Base-by-base conservation (phyloP, 2,329 filamentous ascomycete species). In the Trichoderma asperellum region DNA sequence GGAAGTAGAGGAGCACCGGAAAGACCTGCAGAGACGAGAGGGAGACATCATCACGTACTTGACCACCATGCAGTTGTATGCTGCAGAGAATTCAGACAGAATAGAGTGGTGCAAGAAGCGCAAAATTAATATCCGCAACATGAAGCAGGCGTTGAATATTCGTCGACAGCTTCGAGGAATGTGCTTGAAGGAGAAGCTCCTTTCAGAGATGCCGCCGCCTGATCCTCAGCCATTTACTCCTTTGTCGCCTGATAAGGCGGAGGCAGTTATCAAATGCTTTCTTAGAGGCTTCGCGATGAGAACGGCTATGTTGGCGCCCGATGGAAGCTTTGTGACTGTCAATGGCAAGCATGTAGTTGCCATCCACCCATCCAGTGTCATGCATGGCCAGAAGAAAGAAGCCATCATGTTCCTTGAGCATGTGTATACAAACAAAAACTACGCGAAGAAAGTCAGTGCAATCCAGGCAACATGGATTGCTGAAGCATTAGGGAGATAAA, bases 381-480 rank as follows among this genome's bases (percentile, higher is more conserved):
- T 91, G 59, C 87, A 89, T 71, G 88, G 88, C 0, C 83, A 85
- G 73, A 90, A 89, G 78, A 85, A 83, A 74, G 88, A 90, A 77
- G 88, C 88, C 4, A 89, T 91, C 75, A 88, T 91, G 88, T 91
- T 90, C 71, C 76, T 91, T 11, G 88, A 91, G 72, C 86, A 91
- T 72, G 87, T 91, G 0, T 91, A 86, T 73, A 91, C 89, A 1
- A 85, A 85, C 66, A 89, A 89, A 79, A 90, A 87, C 73, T 91
- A 90, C 70, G 88, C 86, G 0, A 90, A 89, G 76, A 90, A 88
- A 76, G 88, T 90, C 70, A 89, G 87, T 77, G 84, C 83, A 0
- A 84, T 90, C 18, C 85, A 88, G 70, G 86, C 85, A 0, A 79
- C 83, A 32, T 91, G 88, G 88, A 86, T 91, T 18, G 77, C 82